Conservation (phyloP, 805 yeast genomes). For the Candida silvicultrix region DNA sequence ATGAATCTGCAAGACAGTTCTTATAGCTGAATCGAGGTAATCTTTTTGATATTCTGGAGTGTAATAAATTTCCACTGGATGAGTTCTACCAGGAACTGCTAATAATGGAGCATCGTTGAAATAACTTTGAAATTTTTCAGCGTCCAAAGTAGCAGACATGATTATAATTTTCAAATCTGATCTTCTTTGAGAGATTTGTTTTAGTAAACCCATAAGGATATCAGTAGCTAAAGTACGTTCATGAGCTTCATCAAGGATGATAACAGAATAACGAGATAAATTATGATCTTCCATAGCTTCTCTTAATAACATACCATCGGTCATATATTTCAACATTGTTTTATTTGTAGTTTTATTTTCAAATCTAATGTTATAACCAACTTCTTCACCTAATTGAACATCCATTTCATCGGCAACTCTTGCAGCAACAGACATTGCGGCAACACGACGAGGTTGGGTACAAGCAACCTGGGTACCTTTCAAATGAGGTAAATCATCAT, state of each 20-base stretch:
- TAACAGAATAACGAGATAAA: conserved; percentile 74
- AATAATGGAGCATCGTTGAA: conserved; percentile 88
- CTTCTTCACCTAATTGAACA: conserved; percentile 86
- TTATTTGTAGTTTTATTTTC: conserved; percentile 79
- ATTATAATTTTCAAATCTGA: conserved; percentile 86
- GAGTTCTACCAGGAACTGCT: conserved; percentile 97
- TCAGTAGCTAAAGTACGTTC: conserved; percentile 96
- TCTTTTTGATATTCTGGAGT: conserved; percentile 97
- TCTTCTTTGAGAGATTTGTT: conserved; percentile 73
- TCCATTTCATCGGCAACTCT: conserved; percentile 98
- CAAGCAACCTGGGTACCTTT: conserved; percentile 85
- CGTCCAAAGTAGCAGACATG: conserved; percentile 98
- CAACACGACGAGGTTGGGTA: conserved; percentile 96
- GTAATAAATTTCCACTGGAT: conserved; percentile 93
- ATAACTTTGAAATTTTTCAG: conserved; percentile 88
- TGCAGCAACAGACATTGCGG: conserved; percentile 97
- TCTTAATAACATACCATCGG: conserved; percentile 96
- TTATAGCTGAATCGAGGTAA: conserved; percentile 88
- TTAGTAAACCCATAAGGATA: conserved; percentile 90
- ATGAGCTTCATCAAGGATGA: conserved; percentile 95
- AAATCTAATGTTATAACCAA: conserved; percentile 92
- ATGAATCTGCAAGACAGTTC: conserved; percentile 94
- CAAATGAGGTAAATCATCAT: conserved; percentile 89
- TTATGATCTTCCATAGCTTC: conserved; percentile 97
- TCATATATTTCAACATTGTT: conserved; percentile 90